Conservation (phyloP, 768 basidiomycete species). For the Jaapia argillacea region DNA sequence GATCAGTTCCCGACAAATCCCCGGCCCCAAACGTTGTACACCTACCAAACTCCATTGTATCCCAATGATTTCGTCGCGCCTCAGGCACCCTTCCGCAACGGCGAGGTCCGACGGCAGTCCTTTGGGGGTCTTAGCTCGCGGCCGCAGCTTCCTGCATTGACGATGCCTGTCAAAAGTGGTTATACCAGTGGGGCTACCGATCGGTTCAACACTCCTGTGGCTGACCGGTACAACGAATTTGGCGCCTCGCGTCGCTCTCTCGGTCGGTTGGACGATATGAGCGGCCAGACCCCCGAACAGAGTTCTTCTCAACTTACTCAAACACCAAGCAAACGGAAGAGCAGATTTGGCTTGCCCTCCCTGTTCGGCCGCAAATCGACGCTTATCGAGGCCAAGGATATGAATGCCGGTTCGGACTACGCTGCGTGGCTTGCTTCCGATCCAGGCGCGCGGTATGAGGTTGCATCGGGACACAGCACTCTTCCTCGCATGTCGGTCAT, state of each 20-base stretch:
- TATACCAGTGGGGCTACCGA: slow-evolving; percentile 6
- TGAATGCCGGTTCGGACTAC: slow-evolving; percentile 8
- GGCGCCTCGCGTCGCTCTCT: slow-evolving; percentile 57
- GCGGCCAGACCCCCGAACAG: slow-evolving; percentile 8
- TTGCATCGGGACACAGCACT: slow-evolving; percentile 41
- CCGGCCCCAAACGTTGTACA: slow-evolving; percentile 59
- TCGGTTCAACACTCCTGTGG: slow-evolving; percentile 15
- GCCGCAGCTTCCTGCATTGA: slow-evolving; percentile 43
- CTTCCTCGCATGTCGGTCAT: slow-evolving; percentile 49
- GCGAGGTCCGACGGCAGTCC: slow-evolving; percentile 61
- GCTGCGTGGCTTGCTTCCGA: slow-evolving; percentile 18
- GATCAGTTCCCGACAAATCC: slow-evolving; percentile 26
- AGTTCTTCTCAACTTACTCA: not conserved
- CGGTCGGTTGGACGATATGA: slow-evolving; percentile 17
- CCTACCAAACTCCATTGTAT: slow-evolving; percentile 41
- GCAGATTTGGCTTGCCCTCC: slow-evolving; percentile 59
- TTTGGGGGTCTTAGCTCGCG: slow-evolving; percentile 58
- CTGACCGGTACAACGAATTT: slow-evolving; percentile 57
- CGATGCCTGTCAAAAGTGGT: slow-evolving; percentile 27
- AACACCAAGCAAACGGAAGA: slow-evolving; percentile 51
- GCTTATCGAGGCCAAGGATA: slow-evolving; percentile 5
- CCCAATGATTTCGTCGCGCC: slow-evolving; percentile 48
- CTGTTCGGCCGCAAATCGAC: slow-evolving; percentile 49
- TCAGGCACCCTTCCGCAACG: slow-evolving; percentile 48
- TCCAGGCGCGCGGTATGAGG: slow-evolving; percentile 31